Conservation (phyloP, 1,284 basidiomycete species). For the Puccinia triticina region DNA sequence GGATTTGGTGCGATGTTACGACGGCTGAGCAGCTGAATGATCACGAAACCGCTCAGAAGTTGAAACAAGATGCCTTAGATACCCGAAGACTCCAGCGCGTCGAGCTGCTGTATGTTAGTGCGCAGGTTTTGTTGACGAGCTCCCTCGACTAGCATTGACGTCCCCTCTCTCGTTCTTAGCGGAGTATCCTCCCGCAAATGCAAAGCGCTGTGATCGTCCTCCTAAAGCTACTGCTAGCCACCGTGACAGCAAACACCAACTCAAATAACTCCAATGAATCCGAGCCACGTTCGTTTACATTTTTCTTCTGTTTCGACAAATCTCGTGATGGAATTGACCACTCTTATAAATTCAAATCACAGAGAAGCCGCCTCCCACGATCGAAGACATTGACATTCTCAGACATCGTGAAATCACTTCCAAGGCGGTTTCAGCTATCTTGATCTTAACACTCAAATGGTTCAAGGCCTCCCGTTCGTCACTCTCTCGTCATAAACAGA, state of each 20-base stretch:
- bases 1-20: slow-evolving; percentile 63
- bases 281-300: slow-evolving; percentile 38
- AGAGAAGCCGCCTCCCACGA: slow-evolving; percentile 70
- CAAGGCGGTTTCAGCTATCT: slow-evolving; percentile 92
- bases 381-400: slow-evolving; percentile 93
- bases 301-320: background rate
- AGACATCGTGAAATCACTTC: slow-evolving; percentile 97
- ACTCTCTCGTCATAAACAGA: background rate
- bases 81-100: slow-evolving; percentile 75
- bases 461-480: slow-evolving; percentile 81
- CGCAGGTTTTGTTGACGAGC: background rate
- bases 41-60: slow-evolving; percentile 33
- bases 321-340: slow-evolving; percentile 17
- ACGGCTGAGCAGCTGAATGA: slow-evolving; percentile 54
- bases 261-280: slow-evolving; percentile 53
- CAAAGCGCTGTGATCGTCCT: slow-evolving; percentile 86
- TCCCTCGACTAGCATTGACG: slow-evolving; percentile 3
- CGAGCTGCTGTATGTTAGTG: slow-evolving; percentile 84
- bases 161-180: slow-evolving; percentile 46
- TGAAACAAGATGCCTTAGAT: slow-evolving; percentile 49
- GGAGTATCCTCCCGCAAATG: slow-evolving; percentile 75
- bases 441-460: slow-evolving; percentile 91
- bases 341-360: slow-evolving; percentile 42
- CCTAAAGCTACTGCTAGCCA: slow-evolving; percentile 82
- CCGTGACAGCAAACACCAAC: slow-evolving; percentile 70